Evolutionary conservation across 148 eudicot genomes (phyloP), one percentile per base, ranked within the genome.

Genomic region (Silene conica): DNA sequence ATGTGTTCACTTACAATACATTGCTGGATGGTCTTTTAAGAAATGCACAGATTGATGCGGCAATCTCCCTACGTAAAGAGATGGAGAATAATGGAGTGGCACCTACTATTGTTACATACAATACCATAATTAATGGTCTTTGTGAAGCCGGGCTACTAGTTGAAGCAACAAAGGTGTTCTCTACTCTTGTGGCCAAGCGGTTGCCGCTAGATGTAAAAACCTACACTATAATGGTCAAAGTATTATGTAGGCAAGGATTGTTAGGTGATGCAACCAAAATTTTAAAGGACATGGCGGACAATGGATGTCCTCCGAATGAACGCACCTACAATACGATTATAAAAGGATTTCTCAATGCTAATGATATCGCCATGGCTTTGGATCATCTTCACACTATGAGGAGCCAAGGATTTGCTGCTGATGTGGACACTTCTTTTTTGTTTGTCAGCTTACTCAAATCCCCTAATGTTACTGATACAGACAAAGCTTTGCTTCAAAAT

Each of bases 191-290:
- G 1, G 19, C 28, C 45, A 76, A 43, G 31, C 74, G 81, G 48
- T 43, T 60, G 64, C 12, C 15, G 12, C 64, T 15, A 22, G 2
- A 2, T n/a, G 11, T 58, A 58, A n/a, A n/a, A n/a, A n/a, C 1
- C 10, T 19, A 58, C 25, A n/a, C 8, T 58, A 58, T 19, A 58
- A 19, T 21, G 25, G 1, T 58, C 4, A 69, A 74, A 67, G 78
- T 78, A 2, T 57, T 78, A 3, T 84, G 80, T 54, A 73, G 46
- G 62, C 48, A 55, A 55, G 80, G 76, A 43, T 28, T 41, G 19
- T 14, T 81, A 50, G 63, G 70, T n/a, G 64, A 78, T 73, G 82
- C 84, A 2, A 26, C 21, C 26, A 60, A 50, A 5, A 18, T 77
- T 31, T n/a, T 80, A 41, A 10, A 67, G 15, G 75, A 54, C 65